These are phyloP conservation scores for Penicillium verhagenii DNA, from an alignment of 495 filamentous ascomycete species.

Conservation along the genomic window DNA sequence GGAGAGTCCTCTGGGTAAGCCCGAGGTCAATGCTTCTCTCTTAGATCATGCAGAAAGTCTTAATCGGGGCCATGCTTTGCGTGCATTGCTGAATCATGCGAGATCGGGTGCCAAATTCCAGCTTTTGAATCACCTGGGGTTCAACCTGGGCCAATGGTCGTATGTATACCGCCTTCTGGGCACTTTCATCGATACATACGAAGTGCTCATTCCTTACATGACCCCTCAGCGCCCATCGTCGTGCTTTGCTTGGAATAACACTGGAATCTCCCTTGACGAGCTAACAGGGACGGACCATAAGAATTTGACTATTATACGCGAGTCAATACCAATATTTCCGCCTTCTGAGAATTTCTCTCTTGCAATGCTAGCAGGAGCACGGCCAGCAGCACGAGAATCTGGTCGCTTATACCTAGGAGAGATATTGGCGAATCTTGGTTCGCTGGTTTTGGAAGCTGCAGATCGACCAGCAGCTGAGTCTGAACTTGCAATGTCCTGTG, in stretches of 20 bases:
- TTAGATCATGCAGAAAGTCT: slow-evolving; percentile 17
- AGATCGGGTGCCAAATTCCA: slow-evolving; percentile 27
- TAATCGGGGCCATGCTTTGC: slow-evolving; percentile 21
- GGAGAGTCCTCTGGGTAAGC: slow-evolving; percentile 11
- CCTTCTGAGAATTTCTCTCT: background rate
- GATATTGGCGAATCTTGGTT: slow-evolving; percentile 45
- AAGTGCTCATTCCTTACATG: slow-evolving; percentile 19
- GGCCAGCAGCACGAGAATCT: slow-evolving; percentile 22
- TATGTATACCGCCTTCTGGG: slow-evolving; percentile 39
- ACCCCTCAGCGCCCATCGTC: slow-evolving; percentile 15
- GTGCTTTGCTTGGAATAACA: slow-evolving; percentile 25
- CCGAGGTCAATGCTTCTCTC: slow-evolving; percentile 7
- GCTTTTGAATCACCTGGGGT: slow-evolving; percentile 44
- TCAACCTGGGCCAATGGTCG: slow-evolving; percentile 43
- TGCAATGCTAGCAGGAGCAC: background rate
- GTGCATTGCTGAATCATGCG: slow-evolving; percentile 26
- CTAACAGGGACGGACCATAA: slow-evolving; percentile 17
- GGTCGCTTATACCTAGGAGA: slow-evolving; percentile 24
- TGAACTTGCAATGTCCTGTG: slow-evolving; percentile 53
- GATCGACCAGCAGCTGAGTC: slow-evolving; percentile 38
- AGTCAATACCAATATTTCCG: background rate
- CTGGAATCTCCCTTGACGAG: slow-evolving; percentile 30
- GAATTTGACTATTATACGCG: background rate
- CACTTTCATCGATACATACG: slow-evolving; percentile 38
- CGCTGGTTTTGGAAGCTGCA: slow-evolving; percentile 53